phyloP scores from a whole-genome alignment of 306 rosid genomes.

The Cucurbita ficifolia region DNA sequence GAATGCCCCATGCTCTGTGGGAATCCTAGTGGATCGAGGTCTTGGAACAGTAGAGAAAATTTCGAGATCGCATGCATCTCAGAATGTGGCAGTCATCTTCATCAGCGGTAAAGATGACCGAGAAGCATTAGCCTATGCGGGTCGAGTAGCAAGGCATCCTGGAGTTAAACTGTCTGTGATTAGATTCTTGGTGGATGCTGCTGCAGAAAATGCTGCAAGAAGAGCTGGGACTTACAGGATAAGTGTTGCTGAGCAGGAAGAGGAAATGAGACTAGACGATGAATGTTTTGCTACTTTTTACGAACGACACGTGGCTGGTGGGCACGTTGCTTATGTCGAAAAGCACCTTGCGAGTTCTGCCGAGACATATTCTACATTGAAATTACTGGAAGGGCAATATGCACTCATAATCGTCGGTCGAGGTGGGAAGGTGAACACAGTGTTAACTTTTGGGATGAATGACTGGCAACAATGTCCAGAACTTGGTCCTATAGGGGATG shows the following conservation, averaged over 20 bases:
- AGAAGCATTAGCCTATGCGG: slow-evolving; percentile 65
- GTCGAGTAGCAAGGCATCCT: slow-evolving; percentile 53
- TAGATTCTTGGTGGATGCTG: slow-evolving; percentile 51
- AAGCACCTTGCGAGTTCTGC: slow-evolving; percentile 64
- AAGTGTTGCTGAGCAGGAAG: slow-evolving; percentile 39
- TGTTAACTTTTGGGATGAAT: slow-evolving; percentile 70
- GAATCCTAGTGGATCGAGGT: slow-evolving; percentile 87
- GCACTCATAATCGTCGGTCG: slow-evolving; percentile 65
- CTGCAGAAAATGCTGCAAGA: slow-evolving; percentile 27
- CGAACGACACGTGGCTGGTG: slow-evolving; percentile 39
- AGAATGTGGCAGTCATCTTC: slow-evolving; percentile 62
- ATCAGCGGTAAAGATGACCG: slow-evolving; percentile 84
- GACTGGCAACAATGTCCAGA: slow-evolving; percentile 96
- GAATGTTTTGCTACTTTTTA: slow-evolving; percentile 78
- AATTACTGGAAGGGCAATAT: slow-evolving; percentile 67
- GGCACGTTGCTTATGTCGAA: slow-evolving; percentile 46
- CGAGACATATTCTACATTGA: slow-evolving; percentile 56
- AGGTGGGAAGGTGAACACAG: slow-evolving; percentile 61
- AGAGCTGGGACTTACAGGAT: slow-evolving; percentile 31
- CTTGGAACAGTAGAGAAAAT: slow-evolving; percentile 50
- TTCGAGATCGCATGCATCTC: slow-evolving; percentile 19
- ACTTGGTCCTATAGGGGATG: slow-evolving; percentile 83
- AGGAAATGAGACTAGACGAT: slow-evolving; percentile 53
- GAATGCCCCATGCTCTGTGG: slow-evolving; percentile 76
- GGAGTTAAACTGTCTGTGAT: slow-evolving; percentile 68